Conservation (phyloP, 2,329 filamentous ascomycete genomes). For the Nigrospora oryzae region DNA sequence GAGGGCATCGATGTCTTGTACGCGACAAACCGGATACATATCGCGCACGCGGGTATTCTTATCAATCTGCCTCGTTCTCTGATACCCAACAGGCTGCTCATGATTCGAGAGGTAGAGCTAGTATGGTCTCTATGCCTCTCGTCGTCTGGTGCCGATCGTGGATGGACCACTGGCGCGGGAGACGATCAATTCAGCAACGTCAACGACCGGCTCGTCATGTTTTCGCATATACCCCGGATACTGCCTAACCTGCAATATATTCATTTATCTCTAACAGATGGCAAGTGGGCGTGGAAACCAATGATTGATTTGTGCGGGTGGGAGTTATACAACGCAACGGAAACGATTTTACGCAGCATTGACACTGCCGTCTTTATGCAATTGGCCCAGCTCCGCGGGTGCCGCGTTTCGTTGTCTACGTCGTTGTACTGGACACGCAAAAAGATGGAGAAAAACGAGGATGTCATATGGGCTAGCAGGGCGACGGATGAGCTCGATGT, state of each 20-base stretch:
- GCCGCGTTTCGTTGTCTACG: constrained; percentile 3
- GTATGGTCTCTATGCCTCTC: not conserved
- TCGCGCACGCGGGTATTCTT: not conserved
- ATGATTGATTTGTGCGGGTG: not conserved
- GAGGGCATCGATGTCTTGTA: not conserved
- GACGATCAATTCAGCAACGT: not conserved
- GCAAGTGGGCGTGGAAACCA: not conserved
- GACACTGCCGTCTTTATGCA: constrained; percentile 1
- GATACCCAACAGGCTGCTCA: not conserved
- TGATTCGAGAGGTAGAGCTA: not conserved
- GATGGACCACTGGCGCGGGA: not conserved
- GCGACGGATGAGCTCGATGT: not conserved
- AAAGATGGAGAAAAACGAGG: constrained; percentile 1
- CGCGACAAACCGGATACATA: not conserved
- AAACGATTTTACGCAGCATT: constrained; percentile 2
- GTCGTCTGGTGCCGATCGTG: not conserved
- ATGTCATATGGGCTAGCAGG: constrained; percentile 1
- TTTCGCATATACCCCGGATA: not conserved
- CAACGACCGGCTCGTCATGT: not conserved
- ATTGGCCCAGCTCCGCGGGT: not conserved
- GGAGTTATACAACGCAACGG: constrained; percentile 3
- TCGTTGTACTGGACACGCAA: constrained; percentile 3
- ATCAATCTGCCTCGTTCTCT: not conserved
- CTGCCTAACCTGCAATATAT: not conserved
- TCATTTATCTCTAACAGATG: not conserved